Conservation (phyloP, 306 rosid species). For the Arachis hypogaea region DNA sequence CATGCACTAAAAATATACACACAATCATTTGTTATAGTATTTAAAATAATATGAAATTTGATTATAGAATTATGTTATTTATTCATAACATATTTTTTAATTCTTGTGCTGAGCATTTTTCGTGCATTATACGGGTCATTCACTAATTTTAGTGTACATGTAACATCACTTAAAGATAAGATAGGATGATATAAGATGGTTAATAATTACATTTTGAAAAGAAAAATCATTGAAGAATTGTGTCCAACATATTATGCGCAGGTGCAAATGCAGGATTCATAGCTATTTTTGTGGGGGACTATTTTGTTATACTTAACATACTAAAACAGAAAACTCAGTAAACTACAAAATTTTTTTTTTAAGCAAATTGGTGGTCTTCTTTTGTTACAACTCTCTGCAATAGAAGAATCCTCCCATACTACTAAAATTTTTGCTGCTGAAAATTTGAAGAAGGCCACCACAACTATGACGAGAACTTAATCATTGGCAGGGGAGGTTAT, state of each 20-base stretch:
- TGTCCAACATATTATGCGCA: not conserved
- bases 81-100: too few relatives aligned
- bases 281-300: not conserved
- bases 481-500: not conserved
- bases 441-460: conserved; percentile 49
- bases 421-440: conserved; percentile 24
- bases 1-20: too few relatives aligned
- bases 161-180: too few relatives aligned
- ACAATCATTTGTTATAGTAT: too few relatives aligned
- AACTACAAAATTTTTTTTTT: conserved; percentile 41
- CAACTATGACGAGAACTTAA: conserved; percentile 32
- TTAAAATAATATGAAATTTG: too few relatives aligned
- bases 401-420: not conserved
- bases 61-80: too few relatives aligned
- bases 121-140: too few relatives aligned
- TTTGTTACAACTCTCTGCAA: conserved; percentile 36
- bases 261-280: conserved; percentile 7
- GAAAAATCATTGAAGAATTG: too few relatives aligned
- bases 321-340: conserved; percentile 40
- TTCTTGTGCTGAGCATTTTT: too few relatives aligned
- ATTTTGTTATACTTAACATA: conserved; percentile 30
- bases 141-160: too few relatives aligned
- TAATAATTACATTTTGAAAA: too few relatives aligned
- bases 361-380: conserved; percentile 41
- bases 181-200: too few relatives aligned